A percentile compares a stretch with the other conserved stretches of the same genome.
These are phyloP conservation scores for Epichloe typhina DNA, from an alignment of 2,329 filamentous ascomycete genomes.

Conservation along the genomic window DNA sequence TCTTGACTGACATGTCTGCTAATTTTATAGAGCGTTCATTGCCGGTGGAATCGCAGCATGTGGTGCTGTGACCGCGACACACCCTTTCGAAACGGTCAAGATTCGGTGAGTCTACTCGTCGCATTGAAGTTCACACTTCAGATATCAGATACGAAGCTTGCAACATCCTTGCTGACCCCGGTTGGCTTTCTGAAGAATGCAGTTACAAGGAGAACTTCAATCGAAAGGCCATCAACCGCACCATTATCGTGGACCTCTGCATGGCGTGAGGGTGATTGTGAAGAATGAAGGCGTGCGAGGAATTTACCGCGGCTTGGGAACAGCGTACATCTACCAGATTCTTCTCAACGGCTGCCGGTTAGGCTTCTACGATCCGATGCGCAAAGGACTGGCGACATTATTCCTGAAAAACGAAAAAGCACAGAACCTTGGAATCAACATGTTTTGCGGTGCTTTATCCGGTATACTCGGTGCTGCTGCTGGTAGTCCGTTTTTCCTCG, in stretches of 20 bases:
- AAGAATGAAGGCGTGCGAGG: constrained; percentile 79
- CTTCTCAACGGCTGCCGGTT: constrained; percentile 92
- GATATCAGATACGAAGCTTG: not conserved
- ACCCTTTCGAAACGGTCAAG: constrained; percentile 98
- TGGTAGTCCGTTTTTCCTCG: constrained; percentile 91
- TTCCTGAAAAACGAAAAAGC: constrained; percentile 59
- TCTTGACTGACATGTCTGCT: constrained; percentile 7
- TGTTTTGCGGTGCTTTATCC: constrained; percentile 79
- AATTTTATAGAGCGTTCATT: constrained; percentile 59
- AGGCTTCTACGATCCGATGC: constrained; percentile 94
- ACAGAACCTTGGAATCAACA: constrained; percentile 82
- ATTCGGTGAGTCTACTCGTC: constrained; percentile 53
- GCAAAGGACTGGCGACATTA: constrained; percentile 53
- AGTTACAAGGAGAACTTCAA: constrained; percentile 91
- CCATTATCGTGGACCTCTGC: constrained; percentile 81
- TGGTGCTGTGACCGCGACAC: constrained; percentile 92
- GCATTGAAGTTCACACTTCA: no score
- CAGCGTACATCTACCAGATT: constrained; percentile 92
- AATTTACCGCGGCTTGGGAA: constrained; percentile 78
- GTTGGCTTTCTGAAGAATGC: constrained; percentile 46
- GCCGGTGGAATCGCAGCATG: constrained; percentile 94
- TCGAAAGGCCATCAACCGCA: constrained; percentile 72
- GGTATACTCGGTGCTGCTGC: constrained; percentile 86
- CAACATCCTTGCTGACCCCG: not conserved
- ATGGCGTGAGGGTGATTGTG: constrained; percentile 81